These are phyloP conservation scores for Botrytis galanthina DNA, from an alignment of 2,329 filamentous ascomycete genomes.

Conservation along the genomic window DNA sequence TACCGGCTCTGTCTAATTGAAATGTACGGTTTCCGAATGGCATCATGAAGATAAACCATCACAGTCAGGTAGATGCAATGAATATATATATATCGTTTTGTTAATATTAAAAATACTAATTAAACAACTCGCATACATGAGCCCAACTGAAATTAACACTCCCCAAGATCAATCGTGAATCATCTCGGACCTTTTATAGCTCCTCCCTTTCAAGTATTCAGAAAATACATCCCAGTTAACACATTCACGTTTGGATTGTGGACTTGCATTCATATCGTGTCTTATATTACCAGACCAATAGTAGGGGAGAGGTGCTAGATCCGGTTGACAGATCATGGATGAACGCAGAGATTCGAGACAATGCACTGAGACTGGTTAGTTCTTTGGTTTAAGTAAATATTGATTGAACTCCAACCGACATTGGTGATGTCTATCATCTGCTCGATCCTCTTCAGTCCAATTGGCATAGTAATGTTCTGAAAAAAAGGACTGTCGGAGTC, in stretches of 20 bases:
- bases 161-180: constrained; percentile 5
- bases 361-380: constrained; percentile 1
- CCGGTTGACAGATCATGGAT: constrained; percentile 20
- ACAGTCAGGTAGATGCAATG: not conserved
- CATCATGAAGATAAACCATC: not conserved
- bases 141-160: not conserved
- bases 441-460: constrained; percentile 12
- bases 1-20: not conserved
- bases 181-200: constrained; percentile 11
- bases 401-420: not conserved
- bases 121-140: not conserved
- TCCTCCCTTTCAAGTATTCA: constrained; percentile 10
- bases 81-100: not conserved
- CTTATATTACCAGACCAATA: constrained; percentile 16
- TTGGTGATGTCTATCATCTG: constrained; percentile 5
- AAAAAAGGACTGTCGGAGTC: constrained; percentile 13
- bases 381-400: not conserved
- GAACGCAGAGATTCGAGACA: constrained; percentile 17
- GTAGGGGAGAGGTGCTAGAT: constrained; percentile 16
- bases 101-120: not conserved
- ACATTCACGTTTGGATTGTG: constrained; percentile 12
- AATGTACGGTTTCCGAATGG: not conserved
- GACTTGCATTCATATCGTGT: constrained; percentile 17
- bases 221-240: constrained; percentile 15
- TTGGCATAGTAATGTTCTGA: constrained; percentile 17